Conservation (phyloP, 495 filamentous ascomycete species). For the Annulohypoxylon stygium region DNA sequence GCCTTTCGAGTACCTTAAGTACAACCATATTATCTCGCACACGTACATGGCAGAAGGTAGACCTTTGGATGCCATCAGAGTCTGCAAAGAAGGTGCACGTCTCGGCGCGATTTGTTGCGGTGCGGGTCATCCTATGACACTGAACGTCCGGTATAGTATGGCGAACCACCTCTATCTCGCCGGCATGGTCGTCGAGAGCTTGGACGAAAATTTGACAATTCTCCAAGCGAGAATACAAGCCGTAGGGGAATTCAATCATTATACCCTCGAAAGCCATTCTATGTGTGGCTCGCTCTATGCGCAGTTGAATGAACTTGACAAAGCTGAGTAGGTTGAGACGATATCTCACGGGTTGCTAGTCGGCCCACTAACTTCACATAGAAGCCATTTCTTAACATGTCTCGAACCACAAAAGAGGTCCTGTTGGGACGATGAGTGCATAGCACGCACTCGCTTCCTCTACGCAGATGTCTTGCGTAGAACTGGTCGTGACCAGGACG, state of each 20-base stretch:
- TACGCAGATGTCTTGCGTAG: too few species aligned
- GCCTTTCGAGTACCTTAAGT: background rate
- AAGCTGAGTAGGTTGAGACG: too few species aligned
- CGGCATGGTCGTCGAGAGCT: background rate
- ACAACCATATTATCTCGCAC: background rate
- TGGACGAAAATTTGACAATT: background rate
- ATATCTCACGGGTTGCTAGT: too few species aligned
- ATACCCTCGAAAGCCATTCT: background rate
- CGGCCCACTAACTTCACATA: too few species aligned
- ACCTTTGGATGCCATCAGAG: background rate
- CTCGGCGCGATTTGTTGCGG: background rate
- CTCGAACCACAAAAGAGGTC: too few species aligned
- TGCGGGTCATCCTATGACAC: background rate
- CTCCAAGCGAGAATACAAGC: background rate
- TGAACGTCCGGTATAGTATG: background rate
- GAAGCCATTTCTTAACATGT: too few species aligned
- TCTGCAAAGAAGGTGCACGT: background rate
- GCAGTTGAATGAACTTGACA: background rate
- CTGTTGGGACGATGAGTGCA: too few species aligned
- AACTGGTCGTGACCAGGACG: too few species aligned
- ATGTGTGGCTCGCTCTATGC: background rate
- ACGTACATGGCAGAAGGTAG: background rate
- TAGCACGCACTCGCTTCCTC: too few species aligned
- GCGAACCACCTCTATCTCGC: background rate
- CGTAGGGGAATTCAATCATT: background rate